Conservation (phyloP, 140 eudicot species). For the Senecio squalidus region DNA sequence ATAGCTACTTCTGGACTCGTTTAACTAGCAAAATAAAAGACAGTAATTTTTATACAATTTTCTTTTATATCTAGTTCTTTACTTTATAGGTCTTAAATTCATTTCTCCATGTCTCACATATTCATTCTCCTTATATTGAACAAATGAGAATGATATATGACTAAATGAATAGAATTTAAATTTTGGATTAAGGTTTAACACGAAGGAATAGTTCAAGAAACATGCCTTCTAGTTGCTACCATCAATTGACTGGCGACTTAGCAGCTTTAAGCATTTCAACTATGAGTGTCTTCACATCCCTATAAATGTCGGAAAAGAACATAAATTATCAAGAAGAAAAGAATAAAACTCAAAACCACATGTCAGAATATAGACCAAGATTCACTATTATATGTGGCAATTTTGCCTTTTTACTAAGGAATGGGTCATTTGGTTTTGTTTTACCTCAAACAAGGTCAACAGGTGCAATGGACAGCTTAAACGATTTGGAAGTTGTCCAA, state of each 20-base stretch:
- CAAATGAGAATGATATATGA: background rate
- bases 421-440: no score
- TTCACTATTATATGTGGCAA: no score
- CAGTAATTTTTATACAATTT: background rate
- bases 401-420: no score
- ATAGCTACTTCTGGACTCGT: no score
- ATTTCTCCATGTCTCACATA: background rate
- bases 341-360: background rate
- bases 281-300: conserved; percentile 89
- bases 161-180: conserved; percentile 10
- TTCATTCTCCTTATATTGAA: background rate
- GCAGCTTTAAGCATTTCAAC: conserved; percentile 98
- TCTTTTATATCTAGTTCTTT: background rate
- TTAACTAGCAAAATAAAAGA: background rate
- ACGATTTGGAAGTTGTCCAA: no score
- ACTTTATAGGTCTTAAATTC: no score
- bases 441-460: no score
- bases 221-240: background rate
- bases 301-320: conserved; percentile 10
- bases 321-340: background rate
- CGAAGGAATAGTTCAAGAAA: background rate
- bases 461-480: no score
- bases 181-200: background rate
- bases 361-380: background rate
- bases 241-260: conserved; percentile 32